Conservation (phyloP, 805 yeast genomes). For the Clavispora fructus region DNA sequence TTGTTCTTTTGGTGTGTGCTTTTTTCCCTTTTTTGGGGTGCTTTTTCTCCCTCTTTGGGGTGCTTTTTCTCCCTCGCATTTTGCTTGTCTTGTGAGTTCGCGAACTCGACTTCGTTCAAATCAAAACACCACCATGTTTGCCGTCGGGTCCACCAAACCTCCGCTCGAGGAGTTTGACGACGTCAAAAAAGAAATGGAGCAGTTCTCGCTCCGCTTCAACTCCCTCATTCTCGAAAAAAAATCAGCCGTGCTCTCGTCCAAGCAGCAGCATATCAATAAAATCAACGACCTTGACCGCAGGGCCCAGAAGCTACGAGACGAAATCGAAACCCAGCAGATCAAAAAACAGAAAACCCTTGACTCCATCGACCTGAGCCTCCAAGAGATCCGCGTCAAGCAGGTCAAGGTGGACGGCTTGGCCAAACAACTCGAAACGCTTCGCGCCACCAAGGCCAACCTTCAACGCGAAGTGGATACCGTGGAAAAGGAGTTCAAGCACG, state of each 20-base stretch:
- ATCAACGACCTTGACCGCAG: slow-evolving; percentile 28
- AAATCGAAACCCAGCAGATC: slow-evolving; percentile 23
- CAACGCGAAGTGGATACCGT: slow-evolving; percentile 29
- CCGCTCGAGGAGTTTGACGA: slow-evolving; percentile 31
- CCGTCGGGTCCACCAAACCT: slow-evolving; percentile 2
- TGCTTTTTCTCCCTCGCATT: no score
- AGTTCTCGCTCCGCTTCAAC: slow-evolving; percentile 35
- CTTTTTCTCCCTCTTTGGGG: no score
- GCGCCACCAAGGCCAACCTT: slow-evolving; percentile 20
- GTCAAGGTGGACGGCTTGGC: slow-evolving; percentile 30
- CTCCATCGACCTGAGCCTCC: slow-evolving; percentile 21
- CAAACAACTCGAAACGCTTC: slow-evolving; percentile 30
- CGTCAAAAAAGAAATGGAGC: slow-evolving; percentile 33
- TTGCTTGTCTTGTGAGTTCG: no score
- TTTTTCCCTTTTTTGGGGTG: no score
- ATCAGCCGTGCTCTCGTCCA: slow-evolving; percentile 24
- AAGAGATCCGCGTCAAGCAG: slow-evolving; percentile 25
- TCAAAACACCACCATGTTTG: slow-evolving; percentile 3
- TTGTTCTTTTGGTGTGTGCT: no score
- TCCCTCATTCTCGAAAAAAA: slow-evolving; percentile 28
- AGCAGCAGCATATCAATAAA: slow-evolving; percentile 27
- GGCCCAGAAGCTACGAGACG: slow-evolving; percentile 24
- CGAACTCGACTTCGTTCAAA: no score
- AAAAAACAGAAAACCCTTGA: slow-evolving; percentile 24
- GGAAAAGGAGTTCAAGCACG: slow-evolving; percentile 21